These are phyloP conservation scores for Abortiporus biennis DNA, from an alignment of 1,284 basidiomycete species.

Conservation along the genomic window DNA sequence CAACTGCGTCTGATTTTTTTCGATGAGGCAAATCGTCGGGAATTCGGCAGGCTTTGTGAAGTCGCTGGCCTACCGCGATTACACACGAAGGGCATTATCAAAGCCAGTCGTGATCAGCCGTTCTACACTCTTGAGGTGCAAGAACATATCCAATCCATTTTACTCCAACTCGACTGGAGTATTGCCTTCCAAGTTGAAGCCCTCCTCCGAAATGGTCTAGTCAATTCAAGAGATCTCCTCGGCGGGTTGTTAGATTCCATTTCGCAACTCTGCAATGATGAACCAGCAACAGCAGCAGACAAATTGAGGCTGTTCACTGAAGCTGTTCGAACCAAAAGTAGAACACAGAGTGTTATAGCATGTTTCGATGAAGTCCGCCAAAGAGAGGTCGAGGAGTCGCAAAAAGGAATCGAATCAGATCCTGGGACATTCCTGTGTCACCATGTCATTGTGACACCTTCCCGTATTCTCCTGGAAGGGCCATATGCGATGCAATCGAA, in stretches of 20 bases:
- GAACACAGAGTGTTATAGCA: not conserved
- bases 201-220: not conserved
- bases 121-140: not conserved
- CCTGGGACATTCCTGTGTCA: constrained; percentile 36
- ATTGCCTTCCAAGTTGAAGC: constrained; percentile 1
- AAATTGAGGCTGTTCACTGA: not conserved
- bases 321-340: not conserved
- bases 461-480: constrained; percentile 61
- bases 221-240: not conserved
- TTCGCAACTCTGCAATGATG: not conserved
- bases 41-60: constrained; percentile 48
- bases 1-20: constrained; percentile 57
- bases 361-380: not conserved
- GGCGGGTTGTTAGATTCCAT: not conserved
- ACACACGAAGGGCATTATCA: too few species aligned
- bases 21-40: constrained; percentile 32
- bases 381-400: not conserved
- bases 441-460: constrained; percentile 64
- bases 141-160: not conserved
- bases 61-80: constrained; percentile 41
- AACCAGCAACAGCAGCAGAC: not conserved
- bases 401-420: not conserved
- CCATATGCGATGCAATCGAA: constrained; percentile 62
- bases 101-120: too few species aligned
- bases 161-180: not conserved